Base-by-base conservation (phyloP, 2,329 filamentous ascomycete genomes). In the Akanthomyces uredinophilus region DNA sequence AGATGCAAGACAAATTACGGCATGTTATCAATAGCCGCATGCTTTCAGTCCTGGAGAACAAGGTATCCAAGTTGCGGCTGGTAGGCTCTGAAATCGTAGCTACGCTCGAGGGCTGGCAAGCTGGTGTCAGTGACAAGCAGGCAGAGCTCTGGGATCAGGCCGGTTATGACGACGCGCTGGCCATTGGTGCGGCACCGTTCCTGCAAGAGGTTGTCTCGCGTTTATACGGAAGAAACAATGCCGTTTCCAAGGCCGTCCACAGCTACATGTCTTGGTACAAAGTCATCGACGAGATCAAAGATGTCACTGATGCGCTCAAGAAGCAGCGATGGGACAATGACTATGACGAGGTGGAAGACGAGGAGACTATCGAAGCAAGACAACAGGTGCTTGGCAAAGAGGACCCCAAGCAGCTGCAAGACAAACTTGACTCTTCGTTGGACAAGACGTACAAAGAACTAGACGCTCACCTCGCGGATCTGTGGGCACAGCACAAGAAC, bases 241-340 rank as follows among this genome's bases (percentile, higher is more conserved):
- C 85, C 13, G 83, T 94, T 0, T 84, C 85, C 41, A 78, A 78
- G 59, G 84, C 88, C 0, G 78, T 87, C 1, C 78, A 82, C 14
- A 79, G 82, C 51, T 95, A 95, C 70, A 81, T 86, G 63, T 81
- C 81, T 1, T 97, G 93, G 92, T 83, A 86, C 51, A 79, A 80
- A n/a, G 83, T 88, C 5, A 84, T 96, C n/a, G 83, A 88, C 64
- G 85, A 87, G 58, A 83, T 90, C 16, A 82, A 81, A 49, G 77
- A 79, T 20, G 79, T 88, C 4, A 82, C 92, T 8, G 84, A 86
- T 46, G 80, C 84, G 63, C 82, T 95, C 67, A 84, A 80, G 64
- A 83, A 83, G 52, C 85, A 88, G 66, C 83, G 86, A 61, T 93
- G 90, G 89, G 88, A 93, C 65, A 88, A 91, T 61, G 88, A 91